A percentile compares a stretch with the other conserved stretches of the same genome.
Evolutionary conservation across 2,329 filamentous ascomycete species (phyloP).

Genomic region (Pseudogymnoascus sp.): DNA sequence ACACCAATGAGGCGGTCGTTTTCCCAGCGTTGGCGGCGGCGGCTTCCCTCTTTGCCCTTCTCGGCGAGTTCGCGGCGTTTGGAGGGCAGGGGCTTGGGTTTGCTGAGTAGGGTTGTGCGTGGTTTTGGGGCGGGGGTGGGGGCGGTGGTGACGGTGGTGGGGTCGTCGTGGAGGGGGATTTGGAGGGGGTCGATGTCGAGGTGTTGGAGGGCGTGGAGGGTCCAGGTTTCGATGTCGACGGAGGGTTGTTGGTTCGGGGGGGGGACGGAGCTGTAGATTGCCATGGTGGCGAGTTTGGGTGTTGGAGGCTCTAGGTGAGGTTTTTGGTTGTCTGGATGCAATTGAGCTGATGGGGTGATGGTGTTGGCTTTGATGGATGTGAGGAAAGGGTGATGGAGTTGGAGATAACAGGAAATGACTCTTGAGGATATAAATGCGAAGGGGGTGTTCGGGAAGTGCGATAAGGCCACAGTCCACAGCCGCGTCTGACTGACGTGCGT

Average conservation of each 20-base stretch:
- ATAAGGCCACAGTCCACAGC: slow-evolving; percentile 3
- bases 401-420: not conserved
- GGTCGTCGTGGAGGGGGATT: slow-evolving; percentile 28
- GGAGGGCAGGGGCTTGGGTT: slow-evolving; percentile 26
- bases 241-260: slow-evolving; percentile 35
- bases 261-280: slow-evolving; percentile 46
- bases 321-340: not conserved
- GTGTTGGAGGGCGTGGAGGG: slow-evolving; percentile 44
- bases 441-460: not conserved
- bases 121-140: slow-evolving; percentile 76
- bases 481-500: not conserved
- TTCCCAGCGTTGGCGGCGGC: slow-evolving; percentile 85
- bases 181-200: not conserved
- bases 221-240: slow-evolving; percentile 62
- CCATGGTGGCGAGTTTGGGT: slow-evolving; percentile 31
- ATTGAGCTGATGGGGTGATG: not conserved
- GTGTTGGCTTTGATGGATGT: not conserved
- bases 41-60: slow-evolving; percentile 84
- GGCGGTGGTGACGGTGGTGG: slow-evolving; percentile 34
- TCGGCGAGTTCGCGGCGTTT: slow-evolving; percentile 58
- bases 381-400: not conserved
- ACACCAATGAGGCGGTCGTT: slow-evolving; percentile 87
- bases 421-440: not conserved
- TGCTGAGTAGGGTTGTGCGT: slow-evolving; percentile 25
- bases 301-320: not conserved